Conservation (phyloP, 2,329 filamentous ascomycete species). For the Rhexocercosporidium sp. region DNA sequence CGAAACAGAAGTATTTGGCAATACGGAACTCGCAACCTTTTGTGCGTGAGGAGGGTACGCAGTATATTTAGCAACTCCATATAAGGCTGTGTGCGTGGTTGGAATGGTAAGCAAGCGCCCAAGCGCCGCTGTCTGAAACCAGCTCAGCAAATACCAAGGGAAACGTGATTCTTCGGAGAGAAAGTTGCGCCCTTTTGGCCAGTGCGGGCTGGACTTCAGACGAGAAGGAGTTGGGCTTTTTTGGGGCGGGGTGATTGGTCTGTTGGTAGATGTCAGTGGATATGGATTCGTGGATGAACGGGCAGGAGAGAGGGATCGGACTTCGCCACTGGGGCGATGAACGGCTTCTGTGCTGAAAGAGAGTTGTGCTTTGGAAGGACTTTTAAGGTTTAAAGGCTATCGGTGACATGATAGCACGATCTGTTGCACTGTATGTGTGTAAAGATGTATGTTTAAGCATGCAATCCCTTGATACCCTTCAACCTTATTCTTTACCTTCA, state of each 20-base stretch:
- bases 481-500: not conserved
- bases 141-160: not conserved
- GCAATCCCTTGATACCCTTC: not conserved
- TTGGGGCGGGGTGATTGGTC: not conserved
- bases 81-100: not conserved
- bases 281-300: not conserved
- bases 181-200: not conserved
- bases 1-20: too few relatives aligned
- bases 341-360: conserved; percentile 2
- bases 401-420: too few relatives aligned
- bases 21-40: too few relatives aligned
- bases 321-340: not conserved
- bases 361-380: not conserved
- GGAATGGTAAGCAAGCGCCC: conserved; percentile 2
- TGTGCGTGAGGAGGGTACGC: not conserved
- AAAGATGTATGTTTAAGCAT: not conserved
- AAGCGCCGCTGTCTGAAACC: conserved; percentile 6
- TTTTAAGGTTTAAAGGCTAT: not conserved
- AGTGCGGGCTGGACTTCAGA: not conserved
- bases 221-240: not conserved
- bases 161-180: not conserved
- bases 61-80: not conserved
- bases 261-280: not conserved
- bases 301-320: not conserved
- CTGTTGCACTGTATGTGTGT: not conserved